Evolutionary conservation across 176 grass and related monocot species (phyloP).

Genomic region (Hordeum vulgare): MorexV3_pseudomolecules_assembly NC_058524.1:536521712-536522211

Average conservation of each 20-base stretch:
- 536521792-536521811: conserved; percentile 96
- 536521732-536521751: conserved; percentile 95
- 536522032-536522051: background rate
- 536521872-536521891: conserved; percentile 95
- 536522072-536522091: conserved; percentile 32
- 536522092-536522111: conserved; percentile 90
- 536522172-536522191: conserved; percentile 77
- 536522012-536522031: background rate
- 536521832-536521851: conserved; percentile 76
- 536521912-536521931: conserved; percentile 91
- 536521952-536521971: background rate
- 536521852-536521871: conserved; percentile 99
- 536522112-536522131: conserved; percentile 66
- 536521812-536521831: conserved; percentile 92
- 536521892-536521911: conserved; percentile 98
- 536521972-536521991: background rate
- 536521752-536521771: conserved; percentile 96
- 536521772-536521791: conserved; percentile 98
- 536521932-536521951: background rate
- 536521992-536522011: background rate
- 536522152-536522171: conserved; percentile 90
- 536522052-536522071: background rate
- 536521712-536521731: conserved; percentile 99
- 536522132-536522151: conserved; percentile 82
- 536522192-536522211: conserved; percentile 55